Base-by-base conservation (phyloP, 2,329 filamentous ascomycete genomes). In the Shiraia bambusicola region DNA sequence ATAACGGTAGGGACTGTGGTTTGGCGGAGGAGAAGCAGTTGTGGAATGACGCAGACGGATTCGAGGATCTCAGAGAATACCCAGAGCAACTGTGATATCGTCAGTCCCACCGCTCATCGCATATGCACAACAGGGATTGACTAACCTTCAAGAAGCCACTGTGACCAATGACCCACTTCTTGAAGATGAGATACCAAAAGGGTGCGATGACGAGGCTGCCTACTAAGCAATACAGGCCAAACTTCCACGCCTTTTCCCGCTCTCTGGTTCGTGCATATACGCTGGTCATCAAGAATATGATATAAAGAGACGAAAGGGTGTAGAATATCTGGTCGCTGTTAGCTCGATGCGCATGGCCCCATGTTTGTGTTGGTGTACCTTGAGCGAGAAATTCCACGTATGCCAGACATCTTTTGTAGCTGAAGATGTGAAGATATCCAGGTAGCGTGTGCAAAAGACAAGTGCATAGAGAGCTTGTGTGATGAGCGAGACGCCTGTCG, bases 1-100 rank as follows among this genome's bases (percentile, higher is more conserved):
- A 97, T 91, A 33, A 96, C 92, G 34, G 92, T 97, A 0, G 92
- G 92, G 0, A 96, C 89, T 17, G 84, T 90, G n/a, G 92, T 96
- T 69, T 96, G 90, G 45, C 92, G 87, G 11, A 97, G 82, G 30
- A 96, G 83, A 5, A 96, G 80, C 1, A 97, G 83, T 67, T 97
- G 92, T 0, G 92, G 92, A 14, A 97, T 82, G 25, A 96, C 82
- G 67, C 87, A 93, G 47, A 94, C 82, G 25, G 89, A 92, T 72
- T 97, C 92, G 61, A 97, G 85, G 54, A 95, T 86, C 56, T 93
- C 84, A 24, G 88, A 95, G 72, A 96, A 95, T 43, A 84, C 80
- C 87, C 88, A 94, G 49, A 88, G 77, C 64, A 86, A 80, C 87
- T 95, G 58, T 11, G 30, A 8, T 12, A 33, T 5, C 12, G 25